Percentiles rank a stretch among this genome's conserved stretches.
Evolutionary conservation across 2,329 filamentous ascomycete species (phyloP).

Genomic region (Didymella pinodella): DNA sequence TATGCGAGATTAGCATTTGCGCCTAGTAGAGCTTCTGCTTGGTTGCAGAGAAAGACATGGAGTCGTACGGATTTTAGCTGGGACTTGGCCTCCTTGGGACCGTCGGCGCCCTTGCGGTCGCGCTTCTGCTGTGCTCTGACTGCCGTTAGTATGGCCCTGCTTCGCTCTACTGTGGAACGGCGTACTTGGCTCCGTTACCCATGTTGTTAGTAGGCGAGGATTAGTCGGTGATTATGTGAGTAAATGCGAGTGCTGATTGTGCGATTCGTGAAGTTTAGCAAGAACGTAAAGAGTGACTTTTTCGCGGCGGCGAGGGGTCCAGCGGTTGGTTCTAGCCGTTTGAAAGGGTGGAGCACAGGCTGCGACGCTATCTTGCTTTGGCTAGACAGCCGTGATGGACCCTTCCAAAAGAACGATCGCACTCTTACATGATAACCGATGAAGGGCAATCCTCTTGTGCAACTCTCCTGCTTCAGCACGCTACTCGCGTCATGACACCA

Average conservation of each 20-base stretch:
- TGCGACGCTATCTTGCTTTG: conserved; percentile 18
- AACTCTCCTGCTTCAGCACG: conserved; percentile 1
- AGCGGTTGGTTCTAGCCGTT: conserved; percentile 26
- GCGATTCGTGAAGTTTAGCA: conserved; percentile 19
- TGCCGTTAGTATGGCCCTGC: conserved; percentile 29
- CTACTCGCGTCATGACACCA: conserved; percentile 1
- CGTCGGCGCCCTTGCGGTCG: conserved; percentile 45
- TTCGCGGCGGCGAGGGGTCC: conserved; percentile 32
- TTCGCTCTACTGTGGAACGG: background rate
- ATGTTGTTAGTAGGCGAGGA: conserved; percentile 33
- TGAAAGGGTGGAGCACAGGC: conserved; percentile 20
- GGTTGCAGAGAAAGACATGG: background rate
- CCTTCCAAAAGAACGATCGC: conserved; percentile 1
- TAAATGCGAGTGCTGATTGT: conserved; percentile 13
- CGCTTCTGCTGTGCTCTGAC: conserved; percentile 50
- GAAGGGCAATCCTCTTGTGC: conserved; percentile 5
- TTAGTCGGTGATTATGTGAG: conserved; percentile 27
- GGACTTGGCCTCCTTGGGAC: conserved; percentile 46
- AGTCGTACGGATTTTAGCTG: conserved; percentile 48
- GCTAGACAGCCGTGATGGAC: conserved; percentile 28
- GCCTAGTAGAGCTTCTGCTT: background rate
- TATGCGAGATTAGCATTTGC: conserved; percentile 43
- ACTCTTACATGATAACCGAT: conserved; percentile 2
- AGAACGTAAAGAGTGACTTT: conserved; percentile 27
- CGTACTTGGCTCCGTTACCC: conserved; percentile 52